A percentile compares a stretch with the other conserved stretches of the same genome.
Conservation (phyloP, 83 land plant genomes). For the Diphasiastrum complanatum region DNA sequence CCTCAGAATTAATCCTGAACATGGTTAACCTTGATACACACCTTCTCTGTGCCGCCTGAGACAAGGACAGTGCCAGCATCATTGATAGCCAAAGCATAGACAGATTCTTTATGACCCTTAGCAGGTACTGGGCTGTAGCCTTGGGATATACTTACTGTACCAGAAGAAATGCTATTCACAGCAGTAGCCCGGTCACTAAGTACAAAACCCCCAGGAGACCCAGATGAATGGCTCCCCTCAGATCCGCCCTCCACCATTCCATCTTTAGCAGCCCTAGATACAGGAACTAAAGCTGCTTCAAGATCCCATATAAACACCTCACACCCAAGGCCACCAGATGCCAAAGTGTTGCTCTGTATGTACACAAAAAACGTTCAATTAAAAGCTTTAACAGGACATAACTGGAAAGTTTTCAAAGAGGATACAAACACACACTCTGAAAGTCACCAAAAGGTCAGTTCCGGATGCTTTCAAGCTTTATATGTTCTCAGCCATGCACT, state of each 20-base stretch:
- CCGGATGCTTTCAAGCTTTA: no score
- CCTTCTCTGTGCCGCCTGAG: conserved; percentile 99
- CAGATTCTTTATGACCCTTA: conserved; percentile 96
- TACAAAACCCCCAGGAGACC: conserved; percentile 26
- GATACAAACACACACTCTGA: no score
- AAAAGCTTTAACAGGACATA: no score
- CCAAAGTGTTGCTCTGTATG: conserved; percentile 85
- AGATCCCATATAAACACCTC: conserved; percentile 98
- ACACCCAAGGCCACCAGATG: conserved; percentile 97
- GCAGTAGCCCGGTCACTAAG: conserved; percentile 42
- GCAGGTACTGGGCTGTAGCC: conserved; percentile 76
- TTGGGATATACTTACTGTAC: conserved; percentile 40
- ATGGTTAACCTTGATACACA: no score
- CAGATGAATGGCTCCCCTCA: conserved; percentile 47
- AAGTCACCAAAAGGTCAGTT: no score
- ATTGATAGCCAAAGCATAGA: conserved; percentile 96
- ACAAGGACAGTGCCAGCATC: conserved; percentile 83
- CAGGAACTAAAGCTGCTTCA: conserved; percentile 73
- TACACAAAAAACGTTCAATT: no score
- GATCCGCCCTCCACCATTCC: conserved; percentile 52
- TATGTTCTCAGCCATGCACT: no score
- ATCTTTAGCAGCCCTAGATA: conserved; percentile 49
- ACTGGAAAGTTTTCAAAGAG: no score
- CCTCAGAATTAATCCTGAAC: no score
- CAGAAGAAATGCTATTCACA: conserved; percentile 39